Evolutionary conservation across 2,329 filamentous ascomycete species (phyloP).

Genomic region (Fusarium albosuccineum): DNA sequence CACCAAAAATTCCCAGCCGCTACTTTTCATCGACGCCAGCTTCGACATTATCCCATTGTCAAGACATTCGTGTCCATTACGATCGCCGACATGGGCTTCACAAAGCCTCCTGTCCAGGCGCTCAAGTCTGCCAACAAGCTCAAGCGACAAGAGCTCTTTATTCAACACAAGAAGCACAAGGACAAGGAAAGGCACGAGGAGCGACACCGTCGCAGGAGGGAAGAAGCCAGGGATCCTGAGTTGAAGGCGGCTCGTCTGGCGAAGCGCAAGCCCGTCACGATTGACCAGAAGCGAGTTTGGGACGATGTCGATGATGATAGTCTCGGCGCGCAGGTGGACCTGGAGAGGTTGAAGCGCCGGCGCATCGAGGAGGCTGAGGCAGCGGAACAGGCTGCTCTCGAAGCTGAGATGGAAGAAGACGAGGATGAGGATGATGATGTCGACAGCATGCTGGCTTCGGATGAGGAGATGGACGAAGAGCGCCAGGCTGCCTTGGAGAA

Average conservation of each 20-base stretch:
- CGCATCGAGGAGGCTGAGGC: constrained; percentile 67
- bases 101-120: constrained; percentile 52
- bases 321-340: constrained; percentile 67
- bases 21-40: constrained; percentile 11
- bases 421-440: constrained; percentile 68
- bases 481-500: constrained; percentile 57
- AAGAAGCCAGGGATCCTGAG: constrained; percentile 86
- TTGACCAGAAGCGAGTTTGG: constrained; percentile 92
- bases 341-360: constrained; percentile 70
- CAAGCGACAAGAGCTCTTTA: constrained; percentile 80
- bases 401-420: constrained; percentile 53
- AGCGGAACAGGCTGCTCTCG: constrained; percentile 61
- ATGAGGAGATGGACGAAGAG: constrained; percentile 67
- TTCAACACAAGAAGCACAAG: constrained; percentile 82
- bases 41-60: neutral
- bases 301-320: constrained; percentile 78
- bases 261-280: constrained; percentile 82
- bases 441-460: constrained; percentile 85
- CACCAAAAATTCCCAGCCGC: constrained; percentile 29
- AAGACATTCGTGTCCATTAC: constrained; percentile 8
- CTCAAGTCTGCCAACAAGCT: constrained; percentile 79
- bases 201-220: constrained; percentile 82
- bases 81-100: constrained; percentile 49
- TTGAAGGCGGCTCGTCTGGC: constrained; percentile 79
- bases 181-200: constrained; percentile 81